A percentile compares a stretch with the other conserved stretches of the same genome.
phyloP scores from a whole-genome alignment of 805 yeast genomes.

The Suhomyces prunicola region DNA sequence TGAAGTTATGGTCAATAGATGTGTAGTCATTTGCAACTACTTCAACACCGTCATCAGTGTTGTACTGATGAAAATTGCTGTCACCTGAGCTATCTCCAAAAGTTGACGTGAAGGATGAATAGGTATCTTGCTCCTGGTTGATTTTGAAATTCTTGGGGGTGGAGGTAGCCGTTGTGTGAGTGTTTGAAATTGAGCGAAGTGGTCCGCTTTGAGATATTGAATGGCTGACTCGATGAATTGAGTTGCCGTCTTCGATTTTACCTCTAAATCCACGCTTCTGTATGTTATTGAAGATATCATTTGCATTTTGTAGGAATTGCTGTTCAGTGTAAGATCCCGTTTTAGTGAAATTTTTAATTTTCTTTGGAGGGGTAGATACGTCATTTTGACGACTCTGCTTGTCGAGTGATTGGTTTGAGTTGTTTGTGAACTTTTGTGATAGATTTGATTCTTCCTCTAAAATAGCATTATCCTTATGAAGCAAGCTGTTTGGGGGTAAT shows the following conservation, averaged over 20 bases:
- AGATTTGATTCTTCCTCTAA: not conserved
- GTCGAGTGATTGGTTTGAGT: not conserved
- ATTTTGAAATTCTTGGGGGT: constrained; percentile 33
- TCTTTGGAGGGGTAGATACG: constrained; percentile 16
- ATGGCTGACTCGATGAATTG: not conserved
- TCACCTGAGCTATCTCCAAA: constrained; percentile 17
- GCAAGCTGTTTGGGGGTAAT: not conserved
- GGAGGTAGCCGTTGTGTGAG: constrained; percentile 34
- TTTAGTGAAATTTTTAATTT: constrained; percentile 29
- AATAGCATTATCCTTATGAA: not conserved
- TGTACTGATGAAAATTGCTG: constrained; percentile 11
- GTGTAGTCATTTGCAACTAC: constrained; percentile 8
- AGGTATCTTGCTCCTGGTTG: constrained; percentile 16
- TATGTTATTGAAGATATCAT: constrained; percentile 36
- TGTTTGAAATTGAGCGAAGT: constrained; percentile 10
- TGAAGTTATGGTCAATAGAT: constrained; percentile 13
- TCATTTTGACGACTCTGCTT: not conserved
- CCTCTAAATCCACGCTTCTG: constrained; percentile 31
- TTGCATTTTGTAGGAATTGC: constrained; percentile 37
- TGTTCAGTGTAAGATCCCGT: constrained; percentile 33
- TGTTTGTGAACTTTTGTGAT: not conserved
- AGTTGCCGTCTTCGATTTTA: not conserved
- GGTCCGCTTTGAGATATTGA: not conserved
- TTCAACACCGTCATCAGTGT: constrained; percentile 5
- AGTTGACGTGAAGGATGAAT: constrained; percentile 34